Base-by-base conservation (phyloP, 208 protist species). In the Crithidia acanthocephali region DNA sequence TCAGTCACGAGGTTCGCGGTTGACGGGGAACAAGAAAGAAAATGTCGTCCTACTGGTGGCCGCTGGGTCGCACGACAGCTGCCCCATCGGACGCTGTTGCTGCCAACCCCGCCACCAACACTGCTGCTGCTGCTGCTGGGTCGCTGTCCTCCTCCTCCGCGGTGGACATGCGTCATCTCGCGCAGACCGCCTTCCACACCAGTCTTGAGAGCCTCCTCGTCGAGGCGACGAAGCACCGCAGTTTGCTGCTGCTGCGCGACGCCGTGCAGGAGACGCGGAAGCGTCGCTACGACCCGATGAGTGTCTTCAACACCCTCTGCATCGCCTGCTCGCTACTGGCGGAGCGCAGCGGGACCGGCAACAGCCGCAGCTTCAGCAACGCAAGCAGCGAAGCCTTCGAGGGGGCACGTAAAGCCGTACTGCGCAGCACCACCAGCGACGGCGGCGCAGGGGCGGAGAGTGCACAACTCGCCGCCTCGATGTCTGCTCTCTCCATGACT, bases 281-380 rank as follows among this genome's bases (percentile, higher is more conserved):
- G 50, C 79, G 74, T 13, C 78, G 76, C 40, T 83, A 80, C 70
- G 66, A 76, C 55, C 76, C 83, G 0, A 45, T 73, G 33, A 80
- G 84, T 23, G 53, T 91, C 42, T 86, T 91, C 55, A 67, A 88
- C 32, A 87, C 83, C 23, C 68, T 91, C 47, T 83, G 83, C 33
- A 74, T 88, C 64, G 86, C 86, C 5, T 91, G 86, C 62, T 60
- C 42, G n/a, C 48, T 78, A 7, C 28, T 78, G 48, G 72, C 72
- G 32, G 72, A 72, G 50, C 72, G 72, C 7, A 58, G 62, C 22
- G 62, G 62, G 33, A 15, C 48, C 11, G 22, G 48, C 22, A n/a
- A 20, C 18, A n/a, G 22, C 2, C 61, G 62, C 48, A 58, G 48
- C 44, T 53, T 56, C 61, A 66, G 61, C 28, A 66, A 56, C 62